phyloP scores from a whole-genome alignment of 768 basidiomycete genomes.

The Boletus reticulatus region DNA sequence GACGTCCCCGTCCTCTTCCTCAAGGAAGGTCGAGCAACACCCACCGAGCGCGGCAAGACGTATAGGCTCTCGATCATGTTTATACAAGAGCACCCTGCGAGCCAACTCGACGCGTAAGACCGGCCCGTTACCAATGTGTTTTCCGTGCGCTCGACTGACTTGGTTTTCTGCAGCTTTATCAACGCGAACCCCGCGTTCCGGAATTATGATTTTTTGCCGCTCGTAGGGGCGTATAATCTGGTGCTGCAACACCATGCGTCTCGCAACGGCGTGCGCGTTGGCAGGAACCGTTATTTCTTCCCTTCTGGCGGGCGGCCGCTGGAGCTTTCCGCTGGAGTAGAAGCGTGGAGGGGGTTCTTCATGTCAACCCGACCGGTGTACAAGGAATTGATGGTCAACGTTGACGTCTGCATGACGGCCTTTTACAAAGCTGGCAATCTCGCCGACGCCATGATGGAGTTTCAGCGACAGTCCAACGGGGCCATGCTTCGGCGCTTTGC shows the following conservation, averaged over 20 bases:
- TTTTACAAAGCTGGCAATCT: constrained; percentile 63
- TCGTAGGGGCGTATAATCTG: constrained; percentile 47
- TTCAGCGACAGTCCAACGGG: constrained; percentile 38
- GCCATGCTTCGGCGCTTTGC: constrained; percentile 48
- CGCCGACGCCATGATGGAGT: constrained; percentile 53
- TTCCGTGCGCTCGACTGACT: background rate
- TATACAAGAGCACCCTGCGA: constrained; percentile 28
- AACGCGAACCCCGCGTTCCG: constrained; percentile 36
- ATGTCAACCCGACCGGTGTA: constrained; percentile 48
- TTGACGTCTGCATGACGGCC: constrained; percentile 53
- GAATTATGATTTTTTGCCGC: constrained; percentile 41
- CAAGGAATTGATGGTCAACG: constrained; percentile 51
- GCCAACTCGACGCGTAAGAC: constrained; percentile 35
- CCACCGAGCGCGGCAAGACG: constrained; percentile 28
- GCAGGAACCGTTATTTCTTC: constrained; percentile 53
- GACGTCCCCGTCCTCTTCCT: constrained; percentile 32
- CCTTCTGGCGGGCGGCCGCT: constrained; percentile 25
- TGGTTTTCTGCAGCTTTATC: constrained; percentile 34
- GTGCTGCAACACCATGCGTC: constrained; percentile 44
- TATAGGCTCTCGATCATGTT: constrained; percentile 40
- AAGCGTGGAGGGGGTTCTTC: constrained; percentile 50
- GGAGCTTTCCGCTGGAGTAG: constrained; percentile 37
- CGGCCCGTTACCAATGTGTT: too few relatives aligned
- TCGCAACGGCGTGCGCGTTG: constrained; percentile 44
- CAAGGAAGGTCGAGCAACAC: constrained; percentile 39